Evolutionary conservation across 495 filamentous ascomycete species (phyloP), one percentile per base, ranked within the genome.

Genomic region (Thermochaetoides thermophila): DNA sequence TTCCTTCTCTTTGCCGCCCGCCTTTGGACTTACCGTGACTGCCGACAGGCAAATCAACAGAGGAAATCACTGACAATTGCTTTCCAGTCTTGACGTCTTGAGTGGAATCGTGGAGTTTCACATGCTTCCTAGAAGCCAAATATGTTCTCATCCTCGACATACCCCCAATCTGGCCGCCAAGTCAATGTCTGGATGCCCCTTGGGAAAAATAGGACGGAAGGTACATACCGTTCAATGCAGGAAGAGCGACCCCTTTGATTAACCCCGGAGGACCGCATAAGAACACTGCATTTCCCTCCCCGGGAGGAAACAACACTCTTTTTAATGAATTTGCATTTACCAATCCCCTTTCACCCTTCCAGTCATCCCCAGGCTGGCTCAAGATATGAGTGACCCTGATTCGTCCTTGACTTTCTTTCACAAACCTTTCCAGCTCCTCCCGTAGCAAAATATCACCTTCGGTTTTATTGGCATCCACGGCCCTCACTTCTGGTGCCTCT

Each of bases 371-470:
- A 1, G 49, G 29, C 15, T 50, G 36, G 29, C 60, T 55, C 4
- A 73, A 35, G 29, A 68, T 48, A 32, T 71, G 67, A 37, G 56
- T 50, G 8, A 69, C 44, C 38, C 50, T 57, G 28, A 73, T 50
- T 32, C 63, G 63, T 3, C 53, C 36, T 0, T 54, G 56, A 27
- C 56, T 62, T 7, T 37, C 39, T 19, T 39, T 29, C 4, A 56
- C 62, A 40, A 66, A 67, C 1, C 45, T 36, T 10, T 71, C 66
- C 0, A 71, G 53, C 34, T 73, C 60, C 1, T 49, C 37, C 5
- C 64, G 48, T 15, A 84, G 52, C 22, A 84, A 59, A 28, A 83
- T 79, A 42, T 84, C 79, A 14, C 73, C 63, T 55, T 82, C 74
- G 13, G 42, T 61, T 30, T 75, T 60, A 53, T 82, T 83, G 37